Evolutionary conservation across 495 filamentous ascomycete species (phyloP).

Genomic region (Trichocladium uniseriatum): DNA sequence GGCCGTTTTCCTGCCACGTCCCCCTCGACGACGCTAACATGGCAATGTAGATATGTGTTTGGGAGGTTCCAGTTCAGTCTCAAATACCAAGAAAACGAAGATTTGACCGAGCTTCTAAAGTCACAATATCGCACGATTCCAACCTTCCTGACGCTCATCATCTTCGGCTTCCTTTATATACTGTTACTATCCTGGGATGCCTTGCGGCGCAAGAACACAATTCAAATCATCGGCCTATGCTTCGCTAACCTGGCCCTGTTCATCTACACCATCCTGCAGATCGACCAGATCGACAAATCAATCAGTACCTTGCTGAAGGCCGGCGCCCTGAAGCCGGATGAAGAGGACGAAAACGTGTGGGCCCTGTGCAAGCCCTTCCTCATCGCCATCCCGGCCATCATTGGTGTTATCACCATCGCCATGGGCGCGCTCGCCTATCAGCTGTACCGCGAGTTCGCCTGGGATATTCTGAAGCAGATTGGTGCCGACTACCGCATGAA

Average conservation of each 20-base stretch:
- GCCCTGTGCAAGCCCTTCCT: slow-evolving; percentile 58
- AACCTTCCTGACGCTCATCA: slow-evolving; percentile 91
- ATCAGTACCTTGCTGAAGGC: slow-evolving; percentile 39
- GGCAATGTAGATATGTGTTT: slow-evolving; percentile 57
- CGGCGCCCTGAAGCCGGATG: slow-evolving; percentile 29
- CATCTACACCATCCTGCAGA: slow-evolving; percentile 85
- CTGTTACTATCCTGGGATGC: slow-evolving; percentile 86
- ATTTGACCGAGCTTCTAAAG: slow-evolving; percentile 20
- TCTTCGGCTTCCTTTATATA: slow-evolving; percentile 92
- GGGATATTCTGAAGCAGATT: slow-evolving; percentile 99
- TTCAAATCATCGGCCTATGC: slow-evolving; percentile 94
- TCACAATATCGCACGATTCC: slow-evolving; percentile 60
- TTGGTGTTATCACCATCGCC: slow-evolving; percentile 61
- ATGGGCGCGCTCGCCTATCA: slow-evolving; percentile 80
- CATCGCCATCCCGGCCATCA: slow-evolving; percentile 76
- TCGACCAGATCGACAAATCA: slow-evolving; percentile 74
- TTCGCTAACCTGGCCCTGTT: slow-evolving; percentile 83
- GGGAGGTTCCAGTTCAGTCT: slow-evolving; percentile 54
- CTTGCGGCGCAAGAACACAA: slow-evolving; percentile 89
- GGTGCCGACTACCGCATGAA: slow-evolving; percentile 96
- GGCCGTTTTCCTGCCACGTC: not conserved
- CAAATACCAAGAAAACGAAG: not conserved
- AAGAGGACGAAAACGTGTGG: slow-evolving; percentile 48
- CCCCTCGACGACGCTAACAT: not conserved
- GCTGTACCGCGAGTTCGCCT: slow-evolving; percentile 95